Evolutionary conservation across 2,329 filamentous ascomycete species (phyloP).

Genomic region (Claviceps sorghi): DNA sequence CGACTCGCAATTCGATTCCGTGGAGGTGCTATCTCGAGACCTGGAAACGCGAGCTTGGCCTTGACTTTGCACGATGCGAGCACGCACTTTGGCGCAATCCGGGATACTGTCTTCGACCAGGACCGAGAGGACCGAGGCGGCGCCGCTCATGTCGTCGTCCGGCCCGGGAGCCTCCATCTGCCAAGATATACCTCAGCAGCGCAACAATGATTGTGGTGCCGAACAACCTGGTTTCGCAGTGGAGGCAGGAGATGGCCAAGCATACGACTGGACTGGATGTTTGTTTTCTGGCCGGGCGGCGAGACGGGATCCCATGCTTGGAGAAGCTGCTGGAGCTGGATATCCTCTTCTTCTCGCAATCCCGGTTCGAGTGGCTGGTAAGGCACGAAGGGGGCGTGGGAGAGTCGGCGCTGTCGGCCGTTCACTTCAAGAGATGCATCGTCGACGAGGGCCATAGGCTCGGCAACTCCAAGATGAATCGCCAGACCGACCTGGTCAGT

Average conservation of each 20-base stretch:
- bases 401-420: conserved; percentile 46
- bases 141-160: no score
- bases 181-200: conserved; percentile 33
- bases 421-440: conserved; percentile 80
- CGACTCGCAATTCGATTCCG: conserved; percentile 51
- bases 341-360: conserved; percentile 62
- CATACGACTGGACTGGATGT: conserved; percentile 33
- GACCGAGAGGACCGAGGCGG: conserved; percentile 10
- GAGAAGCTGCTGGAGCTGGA: conserved; percentile 52
- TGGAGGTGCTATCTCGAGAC: conserved; percentile 53
- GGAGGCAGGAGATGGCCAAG: conserved; percentile 65
- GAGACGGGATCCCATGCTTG: conserved; percentile 39
- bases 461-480: conserved; percentile 44
- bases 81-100: conserved; percentile 41
- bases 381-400: conserved; percentile 16
- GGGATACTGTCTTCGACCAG: conserved; percentile 45
- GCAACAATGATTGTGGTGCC: conserved; percentile 70
- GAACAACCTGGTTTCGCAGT: conserved; percentile 70
- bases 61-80: conserved; percentile 39
- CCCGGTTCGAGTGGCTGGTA: conserved; percentile 51
- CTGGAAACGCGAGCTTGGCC: conserved; percentile 27
- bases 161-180: no score
- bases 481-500: conserved; percentile 23
- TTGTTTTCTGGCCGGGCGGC: conserved; percentile 5
- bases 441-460: conserved; percentile 86